Percentiles rank a stretch among this genome's conserved stretches.
Conservation (phyloP, 345 rosid genomes). For the Erodium maritimum region DNA sequence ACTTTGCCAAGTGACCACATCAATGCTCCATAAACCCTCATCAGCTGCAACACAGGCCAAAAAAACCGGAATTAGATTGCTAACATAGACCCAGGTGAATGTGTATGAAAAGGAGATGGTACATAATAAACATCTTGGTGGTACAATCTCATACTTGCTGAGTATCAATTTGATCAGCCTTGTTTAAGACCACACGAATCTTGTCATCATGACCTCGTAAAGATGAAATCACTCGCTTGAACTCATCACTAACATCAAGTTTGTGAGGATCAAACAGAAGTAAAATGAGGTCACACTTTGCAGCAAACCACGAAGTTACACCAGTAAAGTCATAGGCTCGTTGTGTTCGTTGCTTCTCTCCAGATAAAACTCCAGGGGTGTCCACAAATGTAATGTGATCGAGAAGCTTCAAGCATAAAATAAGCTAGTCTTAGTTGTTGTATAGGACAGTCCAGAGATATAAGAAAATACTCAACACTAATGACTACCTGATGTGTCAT, state of each 20-base stretch:
- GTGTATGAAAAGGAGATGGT: background rate
- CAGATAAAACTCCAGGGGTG: slow-evolving; percentile 92
- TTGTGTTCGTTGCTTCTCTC: slow-evolving; percentile 88
- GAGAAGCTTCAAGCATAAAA: slow-evolving; percentile 46
- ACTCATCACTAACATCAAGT: slow-evolving; percentile 90
- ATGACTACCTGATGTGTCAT: slow-evolving; percentile 83
- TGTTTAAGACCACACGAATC: slow-evolving; percentile 89
- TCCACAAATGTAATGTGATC: slow-evolving; percentile 88
- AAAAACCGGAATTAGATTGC: slow-evolving; percentile 7
- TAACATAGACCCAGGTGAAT: background rate
- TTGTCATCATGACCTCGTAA: slow-evolving; percentile 94
- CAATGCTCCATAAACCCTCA: slow-evolving; percentile 97
- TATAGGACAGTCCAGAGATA: slow-evolving; percentile 4
- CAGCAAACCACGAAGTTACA: slow-evolving; percentile 94
- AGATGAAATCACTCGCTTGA: slow-evolving; percentile 91
- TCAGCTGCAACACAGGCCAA: slow-evolving; percentile 38
- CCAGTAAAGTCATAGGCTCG: slow-evolving; percentile 88
- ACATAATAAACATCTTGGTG: slow-evolving; percentile 1
- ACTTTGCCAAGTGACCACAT: slow-evolving; percentile 99
- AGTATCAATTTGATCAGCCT: slow-evolving; percentile 93
- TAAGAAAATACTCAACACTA: background rate
- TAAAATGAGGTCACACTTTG: slow-evolving; percentile 92
- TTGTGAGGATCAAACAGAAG: slow-evolving; percentile 96
- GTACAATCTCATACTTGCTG: slow-evolving; percentile 48
- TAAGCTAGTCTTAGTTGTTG: slow-evolving; percentile 7